Evolutionary conservation across 768 basidiomycete species (phyloP), one percentile per base, ranked within the genome.

Genomic region (Macrolepiota albuminosa): DNA sequence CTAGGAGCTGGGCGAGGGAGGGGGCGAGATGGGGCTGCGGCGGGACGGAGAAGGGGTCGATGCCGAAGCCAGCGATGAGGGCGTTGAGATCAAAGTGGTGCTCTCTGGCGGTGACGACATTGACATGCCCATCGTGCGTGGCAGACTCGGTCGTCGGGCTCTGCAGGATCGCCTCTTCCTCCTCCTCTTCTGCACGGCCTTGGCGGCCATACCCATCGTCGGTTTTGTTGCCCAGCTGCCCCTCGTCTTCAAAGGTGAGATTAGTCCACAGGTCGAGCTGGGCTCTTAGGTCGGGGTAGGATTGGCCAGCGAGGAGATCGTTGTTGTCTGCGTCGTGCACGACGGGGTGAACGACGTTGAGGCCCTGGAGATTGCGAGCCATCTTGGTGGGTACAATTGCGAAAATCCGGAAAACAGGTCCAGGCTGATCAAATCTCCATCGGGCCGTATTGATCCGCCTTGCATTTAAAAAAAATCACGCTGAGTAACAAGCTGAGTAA

Each of bases 251-350:
- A 69, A 94, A 94, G 8, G 85, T 73, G 58, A 93, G 78, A 72
- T 90, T 86, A 14, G 89, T 88, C 93, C 93, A 94, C 56, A 94
- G 77, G 70, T 88, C 87, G 56, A 91, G 85, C 70, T 90, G 89
- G 0, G 89, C 86, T 21, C 80, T 78, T 57, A 93, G 78, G 73
- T 93, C 91, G 11, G 88, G 86, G 68, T 84, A 89, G 0, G 86
- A 76, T 29, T 83, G 82, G 0, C 84, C 76, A 0, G 83, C 73
- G 61, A 91, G 81, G 29, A 90, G 77, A 61, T 89, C 86, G 69
- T 84, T 82, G 33, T 72, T 67, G 64, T 81, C 77, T 6, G 75
- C 66, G 16, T 78, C 66, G 18, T 72, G 69, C 31, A 74, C 73
- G n/a, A 73, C 66, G 45, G 86, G 80, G 48, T 87, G 85, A 56